Conservation (phyloP, 257 asterid species). For the Gentiana dahurica region DNA sequence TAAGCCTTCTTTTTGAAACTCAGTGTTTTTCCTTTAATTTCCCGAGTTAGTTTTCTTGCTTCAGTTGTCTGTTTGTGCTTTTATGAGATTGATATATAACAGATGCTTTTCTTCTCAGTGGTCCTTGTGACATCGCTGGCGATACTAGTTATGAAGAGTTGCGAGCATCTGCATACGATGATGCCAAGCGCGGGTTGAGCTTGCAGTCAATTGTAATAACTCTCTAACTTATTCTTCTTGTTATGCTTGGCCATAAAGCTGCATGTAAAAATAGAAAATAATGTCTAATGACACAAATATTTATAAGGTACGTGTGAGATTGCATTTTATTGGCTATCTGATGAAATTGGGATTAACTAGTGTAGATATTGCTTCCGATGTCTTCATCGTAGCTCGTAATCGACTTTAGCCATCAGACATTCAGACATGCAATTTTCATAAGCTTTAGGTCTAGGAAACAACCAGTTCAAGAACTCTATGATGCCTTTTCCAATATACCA, state of each 20-base stretch:
- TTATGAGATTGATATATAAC: constrained; percentile 1
- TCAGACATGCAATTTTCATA: too few species aligned
- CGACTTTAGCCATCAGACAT: too few species aligned
- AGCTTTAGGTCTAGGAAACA: too few species aligned
- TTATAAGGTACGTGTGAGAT: too few species aligned
- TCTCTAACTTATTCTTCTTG: constrained; percentile 9
- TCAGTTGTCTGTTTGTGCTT: background rate
- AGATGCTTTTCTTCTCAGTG: constrained; percentile 28
- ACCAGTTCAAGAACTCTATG: too few species aligned
- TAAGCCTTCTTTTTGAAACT: background rate
- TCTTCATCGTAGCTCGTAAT: too few species aligned
- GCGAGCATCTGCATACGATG: constrained; percentile 82
- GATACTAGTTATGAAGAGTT: constrained; percentile 84
- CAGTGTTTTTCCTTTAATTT: background rate
- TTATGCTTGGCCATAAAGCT: constrained; percentile 2
- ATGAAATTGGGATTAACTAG: too few species aligned
- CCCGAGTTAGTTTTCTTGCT: background rate
- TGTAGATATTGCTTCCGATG: too few species aligned
- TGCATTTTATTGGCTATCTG: too few species aligned
- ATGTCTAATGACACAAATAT: too few species aligned
- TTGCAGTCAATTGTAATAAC: constrained; percentile 60
- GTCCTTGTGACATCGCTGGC: constrained; percentile 81
- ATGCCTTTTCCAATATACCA: too few species aligned
- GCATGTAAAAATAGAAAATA: background rate
- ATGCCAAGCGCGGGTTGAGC: constrained; percentile 60